Evolutionary conservation across 2,329 filamentous ascomycete genomes (phyloP).

Genomic region (Ceratocystis papillata): DNA sequence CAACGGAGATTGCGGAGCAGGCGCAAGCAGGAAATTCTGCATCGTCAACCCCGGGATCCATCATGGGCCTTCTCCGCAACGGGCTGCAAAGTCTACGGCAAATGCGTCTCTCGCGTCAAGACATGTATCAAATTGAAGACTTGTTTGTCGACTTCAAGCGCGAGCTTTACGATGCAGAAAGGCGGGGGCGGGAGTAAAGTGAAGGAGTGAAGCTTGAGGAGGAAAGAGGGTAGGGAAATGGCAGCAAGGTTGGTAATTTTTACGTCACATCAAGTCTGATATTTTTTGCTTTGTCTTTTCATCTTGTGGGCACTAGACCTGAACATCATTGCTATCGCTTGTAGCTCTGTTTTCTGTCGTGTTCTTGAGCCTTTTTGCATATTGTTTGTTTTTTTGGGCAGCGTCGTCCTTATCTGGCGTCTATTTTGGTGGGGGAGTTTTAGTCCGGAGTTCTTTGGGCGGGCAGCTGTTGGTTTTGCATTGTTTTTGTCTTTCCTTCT

Average conservation of each 20-base stretch:
- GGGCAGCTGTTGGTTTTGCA: no score
- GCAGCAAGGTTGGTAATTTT: neutral
- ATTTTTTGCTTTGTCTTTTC: neutral
- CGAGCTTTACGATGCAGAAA: conserved; percentile 60
- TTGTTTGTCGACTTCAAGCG: conserved; percentile 67
- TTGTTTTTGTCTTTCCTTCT: no score
- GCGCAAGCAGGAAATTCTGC: no score
- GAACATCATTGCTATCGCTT: no score
- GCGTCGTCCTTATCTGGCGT: no score
- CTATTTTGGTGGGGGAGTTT: no score
- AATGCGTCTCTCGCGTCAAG: conserved; percentile 50
- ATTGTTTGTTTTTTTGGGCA: no score
- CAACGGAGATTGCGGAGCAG: neutral
- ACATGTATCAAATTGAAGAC: conserved; percentile 64
- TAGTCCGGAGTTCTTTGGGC: no score
- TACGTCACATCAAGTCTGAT: conserved; percentile 2
- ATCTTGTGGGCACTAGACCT: neutral
- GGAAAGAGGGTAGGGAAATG: neutral
- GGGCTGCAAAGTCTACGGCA: conserved; percentile 48
- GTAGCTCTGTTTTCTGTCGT: no score
- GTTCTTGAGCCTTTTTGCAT: no score
- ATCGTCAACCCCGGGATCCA: conserved; percentile 22
- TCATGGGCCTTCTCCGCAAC: conserved; percentile 31
- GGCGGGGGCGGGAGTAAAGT: conserved; percentile 39
- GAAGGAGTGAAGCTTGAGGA: neutral